Conservation (phyloP, 805 yeast genomes). For the Scheffersomyces ergatensis region DNA sequence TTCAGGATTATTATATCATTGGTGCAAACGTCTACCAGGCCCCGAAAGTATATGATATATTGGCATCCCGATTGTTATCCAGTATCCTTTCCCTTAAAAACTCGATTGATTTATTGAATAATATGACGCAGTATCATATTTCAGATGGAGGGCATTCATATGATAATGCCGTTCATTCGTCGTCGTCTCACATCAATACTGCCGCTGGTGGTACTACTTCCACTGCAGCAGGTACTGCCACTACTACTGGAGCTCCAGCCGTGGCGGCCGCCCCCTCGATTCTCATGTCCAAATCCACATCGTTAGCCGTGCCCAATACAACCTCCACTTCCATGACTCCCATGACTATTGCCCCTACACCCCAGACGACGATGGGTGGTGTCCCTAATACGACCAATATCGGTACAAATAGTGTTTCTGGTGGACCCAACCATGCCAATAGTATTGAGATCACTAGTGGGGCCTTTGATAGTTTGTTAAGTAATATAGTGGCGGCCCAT, state of each 20-base stretch:
- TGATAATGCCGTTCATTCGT: constrained; percentile 8
- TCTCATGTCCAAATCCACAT: constrained; percentile 2
- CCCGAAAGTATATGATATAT: constrained; percentile 69
- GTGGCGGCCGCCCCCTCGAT: background rate
- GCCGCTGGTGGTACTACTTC: background rate
- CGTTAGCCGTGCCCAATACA: constrained; percentile 4
- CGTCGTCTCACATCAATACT: constrained; percentile 1
- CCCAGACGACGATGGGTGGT: constrained; percentile 2
- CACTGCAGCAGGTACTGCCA: background rate
- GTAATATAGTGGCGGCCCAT: constrained; percentile 14
- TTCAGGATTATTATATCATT: constrained; percentile 81
- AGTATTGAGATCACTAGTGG: constrained; percentile 23
- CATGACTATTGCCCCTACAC: constrained; percentile 7
- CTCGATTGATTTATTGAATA: constrained; percentile 29
- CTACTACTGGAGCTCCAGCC: constrained; percentile 3
- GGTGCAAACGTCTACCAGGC: constrained; percentile 94
- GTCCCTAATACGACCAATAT: background rate
- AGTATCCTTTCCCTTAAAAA: constrained; percentile 34
- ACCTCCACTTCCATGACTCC: constrained; percentile 1
- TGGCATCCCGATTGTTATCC: constrained; percentile 61
- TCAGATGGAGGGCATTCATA: constrained; percentile 33
- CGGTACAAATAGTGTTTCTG: background rate
- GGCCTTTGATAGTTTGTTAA: constrained; percentile 31
- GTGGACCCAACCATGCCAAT: background rate
- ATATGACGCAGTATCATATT: constrained; percentile 28